Evolutionary conservation across 2,329 filamentous ascomycete species (phyloP), one percentile per base, ranked within the genome.

Genomic region (Fulvia fulva): DNA sequence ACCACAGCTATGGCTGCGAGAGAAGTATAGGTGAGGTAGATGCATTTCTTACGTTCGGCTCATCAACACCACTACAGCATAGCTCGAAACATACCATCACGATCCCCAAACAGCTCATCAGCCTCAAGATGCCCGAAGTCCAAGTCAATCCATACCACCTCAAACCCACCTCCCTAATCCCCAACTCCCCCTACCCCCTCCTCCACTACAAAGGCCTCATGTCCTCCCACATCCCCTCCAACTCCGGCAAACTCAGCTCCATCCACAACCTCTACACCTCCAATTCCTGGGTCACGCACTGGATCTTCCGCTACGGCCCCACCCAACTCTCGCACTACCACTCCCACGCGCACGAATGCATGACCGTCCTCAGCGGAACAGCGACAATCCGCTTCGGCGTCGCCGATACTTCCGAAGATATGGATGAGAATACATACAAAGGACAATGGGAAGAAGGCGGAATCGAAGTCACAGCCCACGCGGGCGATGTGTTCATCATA

Each of bases 281-380:
- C 22, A 83, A 85, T 62, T 77, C 72, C 25, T 85, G 82, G 82
- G 66, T 78, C 30, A 75, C 76, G 0, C 77, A 81, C 59, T 85
- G 83, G 82, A 80, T 85, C 51, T 80, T 78, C 60, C 78, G 82
- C 34, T 86, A 86, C 68, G 79, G 81, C 1, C 69, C 73, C 5
- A 82, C 81, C 0, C 83, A 84, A 57, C 52, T 67, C 12, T 81
- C 82, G 0, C 83, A 86, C 69, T 86, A 84, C 64, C 83, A 86
- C 68, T 80, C 80, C 2, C 65, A 69, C 8, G 77, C 80, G 0
- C 83, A 86, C 64, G 83, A 86, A 70, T 80, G 77, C 67, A 84
- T 85, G 80, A 77, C 74, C 21, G 81, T 85, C 0, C 73, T 84
- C 0, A 79, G 79, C 0, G 82, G 82, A 1, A 73, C 71, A 0